Base-by-base conservation (phyloP, 1,284 basidiomycete genomes). In the Trichosporon sp. region DNA sequence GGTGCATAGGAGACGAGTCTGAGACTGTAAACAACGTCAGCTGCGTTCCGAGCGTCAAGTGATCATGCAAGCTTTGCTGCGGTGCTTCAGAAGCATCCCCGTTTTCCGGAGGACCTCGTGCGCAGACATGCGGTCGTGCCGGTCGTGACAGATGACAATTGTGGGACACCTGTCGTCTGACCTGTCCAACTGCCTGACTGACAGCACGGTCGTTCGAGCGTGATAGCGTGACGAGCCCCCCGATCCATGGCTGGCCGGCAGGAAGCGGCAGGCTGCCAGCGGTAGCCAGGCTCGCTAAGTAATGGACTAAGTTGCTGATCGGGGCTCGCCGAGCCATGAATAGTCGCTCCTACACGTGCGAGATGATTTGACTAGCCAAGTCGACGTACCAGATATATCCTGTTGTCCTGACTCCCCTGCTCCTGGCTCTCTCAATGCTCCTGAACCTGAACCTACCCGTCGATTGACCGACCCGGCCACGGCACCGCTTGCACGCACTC, bases 301-400 rank as follows among this genome's bases (percentile, higher is more conserved):
- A 21, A 51, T 26, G 48, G 5, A 16, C 51, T 26, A 54, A 21
- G 51, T 19, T 19, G 21, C 21, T 54, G 59, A 63, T 63, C 59
- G 59, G 59, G 59, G 32, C 32, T 37, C 59, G 59, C 59, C 59
- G 59, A 63, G 32, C 59, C 59, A 63, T 21, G 32, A 63, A 63
- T 63, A 63, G 59, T 32, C 32, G 59, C 14, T 5, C 32, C 32
- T 19, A 35, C 59, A 63, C 59, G 59, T 63, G 59, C 59, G 59
- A 63, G 59, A 10, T 63, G 59, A 63, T 35, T 63, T 32, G 56
- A 31, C 26, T 35, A 31, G 32, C 32, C 16, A 35, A 26, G 7
- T 21, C 19, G 4, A 56, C 51, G 14, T 21, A 26, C 51, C 19
- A 54, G 51, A 54, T 54, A 54, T 26, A 26, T 54, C 43, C 43